Evolutionary conservation across 1,284 basidiomycete species (phyloP), one percentile per base, ranked within the genome.

Genomic region (Thelephora terrestris): DNA sequence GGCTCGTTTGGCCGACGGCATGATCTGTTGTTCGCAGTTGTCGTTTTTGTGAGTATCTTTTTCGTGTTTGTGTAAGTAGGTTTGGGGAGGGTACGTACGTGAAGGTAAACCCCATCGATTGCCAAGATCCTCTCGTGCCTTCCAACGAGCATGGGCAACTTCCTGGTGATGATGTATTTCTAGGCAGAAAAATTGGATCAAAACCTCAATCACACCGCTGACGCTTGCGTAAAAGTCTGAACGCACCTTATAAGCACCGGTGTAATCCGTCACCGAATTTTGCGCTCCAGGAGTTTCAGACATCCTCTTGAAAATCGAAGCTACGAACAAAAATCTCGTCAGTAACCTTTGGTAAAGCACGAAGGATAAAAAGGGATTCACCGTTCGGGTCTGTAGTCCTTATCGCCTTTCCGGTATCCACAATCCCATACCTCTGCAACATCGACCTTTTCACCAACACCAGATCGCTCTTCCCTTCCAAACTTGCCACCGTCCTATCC

Each of bases 141-240:
- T 2, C 92, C 85, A 38, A 90, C 83, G 32, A 93, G 73, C 81
- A 97, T 94, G 2, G 91, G 90, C 61, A 93, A 80, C 68, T 95
- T 98, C 42, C 95, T 85, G 58, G 88, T 90, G n/a, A 99, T 90
- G 0, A 81, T 88, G 60, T 85, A 99, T 76, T 89, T 87, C 86
- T 94, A 62, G 2, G 49, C 34, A 51, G 45, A 39, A 46, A 16
- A 6, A 27, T 36, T 10, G 7, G 9, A 14, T 32, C 9, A 16
- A 9, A 27, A 27, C 25, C 25, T 27, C 25, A 9, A 9, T 4
- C 4, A 27, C 25, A 27, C 25, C 25, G 25, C 9, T 9, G 27
- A 27, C 5, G 10, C 27, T 10, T n/a, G 1, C 2, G 4, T n/a
- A 20, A 4, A 44, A 20, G n/a, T 2, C 10, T 24, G 23, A 2